Evolutionary conservation across 192 early-diverging fungal species (phyloP).

Genomic region (Rhizophagus prolifer): DNA sequence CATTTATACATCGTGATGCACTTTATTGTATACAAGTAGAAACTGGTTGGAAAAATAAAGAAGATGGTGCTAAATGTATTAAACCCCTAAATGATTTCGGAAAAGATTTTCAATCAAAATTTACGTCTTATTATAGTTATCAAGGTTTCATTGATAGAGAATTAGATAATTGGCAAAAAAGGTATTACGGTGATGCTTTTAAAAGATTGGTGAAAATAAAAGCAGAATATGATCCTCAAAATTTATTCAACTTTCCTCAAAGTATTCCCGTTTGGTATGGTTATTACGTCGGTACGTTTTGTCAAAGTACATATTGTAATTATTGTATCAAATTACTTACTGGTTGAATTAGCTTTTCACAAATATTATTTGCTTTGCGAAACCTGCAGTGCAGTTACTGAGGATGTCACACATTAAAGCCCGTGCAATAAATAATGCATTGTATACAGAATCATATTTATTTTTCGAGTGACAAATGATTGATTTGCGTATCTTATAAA

Average conservation of each 20-base stretch:
- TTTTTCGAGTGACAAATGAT: no score
- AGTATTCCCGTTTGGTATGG: conserved; percentile 1
- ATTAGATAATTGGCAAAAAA: conserved; percentile 17
- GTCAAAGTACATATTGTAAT: no score
- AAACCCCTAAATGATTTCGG: conserved; percentile 6
- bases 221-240: conserved; percentile 21
- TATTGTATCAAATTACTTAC: no score
- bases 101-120: conserved; percentile 26
- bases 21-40: conserved; percentile 18
- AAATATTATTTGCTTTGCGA: no score
- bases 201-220: conserved; percentile 25
- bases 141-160: conserved; percentile 34
- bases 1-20: conserved; percentile 23
- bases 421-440: no score
- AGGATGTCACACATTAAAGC: no score
- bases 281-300: no score
- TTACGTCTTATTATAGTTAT: conserved; percentile 19
- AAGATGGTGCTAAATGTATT: conserved; percentile 4
- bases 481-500: no score
- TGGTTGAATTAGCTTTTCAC: no score
- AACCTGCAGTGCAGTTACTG: no score
- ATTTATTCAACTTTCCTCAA: conserved; percentile 33
- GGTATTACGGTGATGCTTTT: conserved; percentile 30
- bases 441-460: no score
- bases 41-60: background rate